Evolutionary conservation across 2,329 filamentous ascomycete species (phyloP), one percentile per base, ranked within the genome.

Genomic region (Helminthosporium solani): DNA sequence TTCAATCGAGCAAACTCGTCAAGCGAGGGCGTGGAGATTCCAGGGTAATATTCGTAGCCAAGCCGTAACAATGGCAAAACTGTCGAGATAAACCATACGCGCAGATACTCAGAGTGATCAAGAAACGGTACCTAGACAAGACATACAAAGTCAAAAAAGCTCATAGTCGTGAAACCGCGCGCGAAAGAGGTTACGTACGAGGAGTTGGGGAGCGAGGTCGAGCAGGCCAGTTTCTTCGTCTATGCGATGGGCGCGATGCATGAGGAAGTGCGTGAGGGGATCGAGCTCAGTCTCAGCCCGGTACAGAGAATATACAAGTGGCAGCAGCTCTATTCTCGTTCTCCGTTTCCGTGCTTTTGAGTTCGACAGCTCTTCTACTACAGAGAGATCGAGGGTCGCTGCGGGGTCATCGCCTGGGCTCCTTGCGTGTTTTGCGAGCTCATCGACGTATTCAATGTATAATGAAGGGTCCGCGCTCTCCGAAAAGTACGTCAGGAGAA

Each of bases 401-500:
- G 51, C 47, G 38, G 58, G 54, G 28, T 57, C 52, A 25, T 62
- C 57, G 25, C 78, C 72, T 33, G 72, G 59, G 19, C 73, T 67
- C 33, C 79, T 72, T 16, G 77, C 68, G 41, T 73, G 74, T 3
- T 72, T 71, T 33, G 74, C 75, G 49, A 90, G 71, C 42, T 82
- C 77, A 56, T 79, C 70, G 15, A 90, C 62, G 41, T 88, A 79
- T 12, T 73, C 73, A 15, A 81, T 73, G 63, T 91, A 91, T 36
- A 75, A 66, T n/a, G 70, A 70, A 4, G 88, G 83, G 4, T 80
- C 79, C 4, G 83, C 63, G 34, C 80, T 85, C 68, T 92, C 88
- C 20, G 90, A 89, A 1, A 95, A 77, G 63, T 86, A 88, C 16
- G 85, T 88, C 36, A 95, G 78, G 18, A 95, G 72, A 42, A 94